Percentiles rank a stretch among this genome's conserved stretches.
phyloP scores from a whole-genome alignment of 2,329 filamentous ascomycete genomes.

The Hypocreales sp. region DNA sequence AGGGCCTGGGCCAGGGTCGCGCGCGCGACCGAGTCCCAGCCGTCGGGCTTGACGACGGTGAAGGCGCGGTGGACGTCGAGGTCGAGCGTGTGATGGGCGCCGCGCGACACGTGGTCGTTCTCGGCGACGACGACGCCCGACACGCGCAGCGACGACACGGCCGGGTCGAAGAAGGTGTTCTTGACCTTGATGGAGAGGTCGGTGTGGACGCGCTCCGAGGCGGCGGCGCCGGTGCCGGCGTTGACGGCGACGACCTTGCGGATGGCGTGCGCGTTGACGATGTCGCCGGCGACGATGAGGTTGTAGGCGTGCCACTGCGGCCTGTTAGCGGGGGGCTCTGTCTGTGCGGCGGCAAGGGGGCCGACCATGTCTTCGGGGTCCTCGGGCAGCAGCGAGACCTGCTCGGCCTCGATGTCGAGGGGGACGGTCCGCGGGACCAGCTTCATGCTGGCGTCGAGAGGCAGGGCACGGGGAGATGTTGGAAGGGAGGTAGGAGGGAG shows the following conservation, averaged over 20 bases:
- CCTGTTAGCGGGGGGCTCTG: no score
- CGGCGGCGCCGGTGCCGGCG: constrained; percentile 30
- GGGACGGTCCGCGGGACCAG: constrained; percentile 20
- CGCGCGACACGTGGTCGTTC: constrained; percentile 35
- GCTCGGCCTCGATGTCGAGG: constrained; percentile 22
- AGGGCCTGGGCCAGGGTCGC: constrained; percentile 67
- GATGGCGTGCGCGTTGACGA: constrained; percentile 37
- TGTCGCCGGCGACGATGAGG: constrained; percentile 36
- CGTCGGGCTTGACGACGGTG: constrained; percentile 63
- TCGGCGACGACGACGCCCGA: constrained; percentile 37
- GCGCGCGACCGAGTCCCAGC: constrained; percentile 83
- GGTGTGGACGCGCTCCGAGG: constrained; percentile 37
- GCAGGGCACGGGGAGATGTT: no score
- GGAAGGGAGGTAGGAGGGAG: no score
- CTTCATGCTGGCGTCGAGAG: constrained; percentile 22
- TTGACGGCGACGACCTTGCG: constrained; percentile 38
- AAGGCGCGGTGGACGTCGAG: constrained; percentile 81
- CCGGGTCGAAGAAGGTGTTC: constrained; percentile 42
- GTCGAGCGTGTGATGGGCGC: constrained; percentile 50
- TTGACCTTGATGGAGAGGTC: constrained; percentile 40
- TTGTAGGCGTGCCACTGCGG: constrained; percentile 49
- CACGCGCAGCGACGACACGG: constrained; percentile 37
- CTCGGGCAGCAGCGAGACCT: constrained; percentile 25
- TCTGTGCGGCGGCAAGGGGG: no score
- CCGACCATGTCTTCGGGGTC: constrained; percentile 31